Base-by-base conservation (phyloP, 768 basidiomycete genomes). In the Lentinus brumalis region DNA sequence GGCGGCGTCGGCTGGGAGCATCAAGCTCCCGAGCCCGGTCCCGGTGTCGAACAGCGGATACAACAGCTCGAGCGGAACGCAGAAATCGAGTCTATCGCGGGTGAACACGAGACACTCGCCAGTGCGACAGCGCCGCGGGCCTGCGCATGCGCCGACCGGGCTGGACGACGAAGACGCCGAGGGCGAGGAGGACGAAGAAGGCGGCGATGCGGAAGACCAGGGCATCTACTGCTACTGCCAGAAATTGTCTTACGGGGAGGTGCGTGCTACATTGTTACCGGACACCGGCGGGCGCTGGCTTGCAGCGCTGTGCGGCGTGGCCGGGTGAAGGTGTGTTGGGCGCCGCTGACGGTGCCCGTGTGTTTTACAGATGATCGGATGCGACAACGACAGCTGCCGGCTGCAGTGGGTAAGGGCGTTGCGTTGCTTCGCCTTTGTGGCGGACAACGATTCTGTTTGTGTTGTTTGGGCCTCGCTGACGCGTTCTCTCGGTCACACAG, bases 191-290 rank as follows among this genome's bases (percentile, higher is more conserved):
- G 74, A 73, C 35, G 63, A 73, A 1, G 79, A 79, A 31, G 78
- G 74, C 15, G 84, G 80, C n/a, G 82, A 80, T 53, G 80, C 74
- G 1, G 84, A 84, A 66, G 84, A 87, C 71, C 81, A 85, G 68
- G 77, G 77, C 55, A 64, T 85, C 5, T 88, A 88, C 61, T 88
- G 86, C 71, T 80, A 81, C 73, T 88, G 86, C 70, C 82, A 81
- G 65, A 83, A 84, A 68, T 77, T 81, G 64, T 84, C 82, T 51
- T 86, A 85, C 65, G 86, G 87, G 51, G 86, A 84, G 73, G 78
- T 79, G 57, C 56, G 75, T 71, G n/a, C 46, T 46, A 1, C 35
- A 35, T 35, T 35, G 35, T 35, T 35, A 35, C 35, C 35, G 35
- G 35, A 35, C 35, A 35, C 35, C 35, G 35, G 11, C 35, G 35